Percentiles rank a stretch among this genome's conserved stretches.
Evolutionary conservation across 352 stramenopile species (phyloP).

Genomic region (Pythium insidiosum): DNA sequence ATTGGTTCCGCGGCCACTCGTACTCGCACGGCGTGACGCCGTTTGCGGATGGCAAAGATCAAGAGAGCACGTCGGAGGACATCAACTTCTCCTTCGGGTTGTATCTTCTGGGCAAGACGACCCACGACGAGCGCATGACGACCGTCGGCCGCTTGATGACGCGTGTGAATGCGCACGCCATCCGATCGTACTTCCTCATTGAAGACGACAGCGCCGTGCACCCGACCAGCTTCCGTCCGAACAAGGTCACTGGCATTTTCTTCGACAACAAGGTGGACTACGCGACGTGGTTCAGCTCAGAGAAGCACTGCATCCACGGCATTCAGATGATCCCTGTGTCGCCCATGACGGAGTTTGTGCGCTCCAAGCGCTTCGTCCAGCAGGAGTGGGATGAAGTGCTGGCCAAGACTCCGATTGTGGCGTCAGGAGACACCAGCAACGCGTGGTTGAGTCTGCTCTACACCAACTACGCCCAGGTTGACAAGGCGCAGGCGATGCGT

Average conservation of each 20-base stretch:
- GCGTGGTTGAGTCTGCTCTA: conserved; percentile 70
- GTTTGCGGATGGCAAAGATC: conserved; percentile 51
- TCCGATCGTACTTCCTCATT: conserved; percentile 71
- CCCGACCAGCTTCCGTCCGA: conserved; percentile 24
- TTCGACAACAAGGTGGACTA: conserved; percentile 84
- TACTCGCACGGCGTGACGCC: conserved; percentile 62
- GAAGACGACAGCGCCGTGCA: conserved; percentile 45
- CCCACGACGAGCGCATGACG: conserved; percentile 27
- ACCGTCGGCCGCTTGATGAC: conserved; percentile 43
- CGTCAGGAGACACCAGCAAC: conserved; percentile 29
- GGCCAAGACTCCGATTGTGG: conserved; percentile 35
- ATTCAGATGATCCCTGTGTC: conserved; percentile 73
- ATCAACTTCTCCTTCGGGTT: conserved; percentile 58
- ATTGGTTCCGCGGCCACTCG: conserved; percentile 65
- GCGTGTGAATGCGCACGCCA: conserved; percentile 35
- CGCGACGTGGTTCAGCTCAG: conserved; percentile 62
- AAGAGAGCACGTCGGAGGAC: conserved; percentile 63
- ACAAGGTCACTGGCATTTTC: conserved; percentile 58
- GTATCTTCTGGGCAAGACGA: conserved; percentile 34
- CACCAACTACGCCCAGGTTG: conserved; percentile 60
- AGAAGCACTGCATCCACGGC: conserved; percentile 67
- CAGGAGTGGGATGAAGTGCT: conserved; percentile 57
- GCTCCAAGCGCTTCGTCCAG: conserved; percentile 37
- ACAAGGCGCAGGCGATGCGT: conserved; percentile 26
- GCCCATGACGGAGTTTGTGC: conserved; percentile 50